Percentiles rank a stretch among this genome's conserved stretches.
Conservation (phyloP, 164 flowering plant genomes). For the Kalanchoe fedtschenkoi region DNA sequence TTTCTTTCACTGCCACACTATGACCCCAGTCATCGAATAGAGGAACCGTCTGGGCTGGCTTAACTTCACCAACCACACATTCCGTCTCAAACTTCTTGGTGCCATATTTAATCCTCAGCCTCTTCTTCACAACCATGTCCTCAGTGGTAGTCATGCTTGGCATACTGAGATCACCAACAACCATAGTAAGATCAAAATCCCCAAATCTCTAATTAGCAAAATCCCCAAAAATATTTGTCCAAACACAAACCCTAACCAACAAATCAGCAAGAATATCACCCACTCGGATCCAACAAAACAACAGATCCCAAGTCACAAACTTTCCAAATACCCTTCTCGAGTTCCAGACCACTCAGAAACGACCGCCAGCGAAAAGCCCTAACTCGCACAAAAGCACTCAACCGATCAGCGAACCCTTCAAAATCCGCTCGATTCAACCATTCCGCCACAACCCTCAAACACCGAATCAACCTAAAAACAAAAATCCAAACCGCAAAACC, state of each 20-base stretch:
- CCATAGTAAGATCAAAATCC: background rate
- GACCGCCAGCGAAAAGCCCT: background rate
- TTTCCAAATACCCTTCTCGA: background rate
- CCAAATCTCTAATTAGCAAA: background rate
- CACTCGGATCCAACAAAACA: background rate
- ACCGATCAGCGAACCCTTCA: background rate
- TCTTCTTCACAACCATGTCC: slow-evolving; percentile 14
- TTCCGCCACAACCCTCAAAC: background rate
- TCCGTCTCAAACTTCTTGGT: slow-evolving; percentile 16
- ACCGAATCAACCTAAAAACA: background rate
- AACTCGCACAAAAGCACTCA: background rate
- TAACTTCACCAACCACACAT: slow-evolving; percentile 3
- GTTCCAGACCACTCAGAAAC: background rate
- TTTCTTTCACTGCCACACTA: background rate
- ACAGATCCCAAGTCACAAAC: background rate
- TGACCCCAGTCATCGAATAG: slow-evolving; percentile 6
- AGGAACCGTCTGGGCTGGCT: background rate
- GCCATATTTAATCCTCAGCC: slow-evolving; percentile 20
- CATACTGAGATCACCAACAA: slow-evolving; percentile 9
- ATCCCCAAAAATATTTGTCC: background rate
- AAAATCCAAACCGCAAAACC: background rate
- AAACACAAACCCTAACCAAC: background rate
- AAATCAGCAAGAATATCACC: background rate
- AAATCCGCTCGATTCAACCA: background rate
- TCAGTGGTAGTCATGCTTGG: slow-evolving; percentile 18